Evolutionary conservation across 176 grass and related monocot species (phyloP).

Genomic region (Cenchrus americanus): DNA sequence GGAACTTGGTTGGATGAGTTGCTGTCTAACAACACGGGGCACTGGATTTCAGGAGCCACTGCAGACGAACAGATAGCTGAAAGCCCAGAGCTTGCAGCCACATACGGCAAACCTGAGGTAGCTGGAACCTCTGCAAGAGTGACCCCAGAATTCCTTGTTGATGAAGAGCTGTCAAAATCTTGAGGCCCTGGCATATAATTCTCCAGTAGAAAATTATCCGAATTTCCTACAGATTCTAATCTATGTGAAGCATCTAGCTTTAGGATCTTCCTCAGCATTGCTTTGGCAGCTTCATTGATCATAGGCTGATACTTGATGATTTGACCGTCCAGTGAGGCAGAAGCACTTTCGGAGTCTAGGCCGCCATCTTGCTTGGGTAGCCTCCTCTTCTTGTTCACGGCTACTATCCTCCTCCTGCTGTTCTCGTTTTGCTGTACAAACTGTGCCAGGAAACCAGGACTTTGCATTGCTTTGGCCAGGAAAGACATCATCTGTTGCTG

Average conservation of each 20-base stretch:
- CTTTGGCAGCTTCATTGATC: constrained; percentile 95
- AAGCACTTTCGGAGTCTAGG: constrained; percentile 46
- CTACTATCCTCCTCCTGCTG: constrained; percentile 67
- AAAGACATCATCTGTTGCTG: constrained; percentile 99
- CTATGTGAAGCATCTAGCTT: constrained; percentile 64
- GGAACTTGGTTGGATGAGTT: constrained; percentile 42
- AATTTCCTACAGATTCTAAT: constrained; percentile 52
- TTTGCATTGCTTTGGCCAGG: constrained; percentile 90
- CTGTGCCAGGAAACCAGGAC: constrained; percentile 79
- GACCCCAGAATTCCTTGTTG: constrained; percentile 74
- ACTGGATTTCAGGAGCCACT: constrained; percentile 55
- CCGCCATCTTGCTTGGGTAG: constrained; percentile 70
- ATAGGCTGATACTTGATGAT: constrained; percentile 93
- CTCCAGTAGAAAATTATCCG: constrained; percentile 60
- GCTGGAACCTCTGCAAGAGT: constrained; percentile 73
- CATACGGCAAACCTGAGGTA: constrained; percentile 55
- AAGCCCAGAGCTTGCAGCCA: constrained; percentile 58
- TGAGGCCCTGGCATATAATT: constrained; percentile 58
- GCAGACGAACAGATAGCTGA: constrained; percentile 66
- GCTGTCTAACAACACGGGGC: constrained; percentile 44
- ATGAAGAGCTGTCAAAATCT: constrained; percentile 55
- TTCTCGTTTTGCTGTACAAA: constrained; percentile 92
- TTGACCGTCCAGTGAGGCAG: constrained; percentile 65
- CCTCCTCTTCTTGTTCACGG: constrained; percentile 77
- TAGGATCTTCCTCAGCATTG: constrained; percentile 89